phyloP scores from a whole-genome alignment of 2,329 filamentous ascomycete species.

The Penicillium sp. region DNA sequence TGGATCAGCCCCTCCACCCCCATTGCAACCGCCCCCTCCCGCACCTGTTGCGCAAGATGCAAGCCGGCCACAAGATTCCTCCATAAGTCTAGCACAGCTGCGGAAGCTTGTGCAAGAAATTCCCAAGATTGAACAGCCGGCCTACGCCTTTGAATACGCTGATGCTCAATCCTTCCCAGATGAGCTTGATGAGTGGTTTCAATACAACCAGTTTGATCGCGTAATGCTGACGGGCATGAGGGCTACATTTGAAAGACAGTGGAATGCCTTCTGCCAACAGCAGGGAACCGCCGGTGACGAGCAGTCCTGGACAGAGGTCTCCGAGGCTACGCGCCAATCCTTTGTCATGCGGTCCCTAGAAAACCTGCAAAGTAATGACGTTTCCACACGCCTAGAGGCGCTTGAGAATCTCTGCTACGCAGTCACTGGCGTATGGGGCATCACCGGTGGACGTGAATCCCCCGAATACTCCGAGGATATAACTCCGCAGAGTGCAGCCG shows the following conservation, averaged over 20 bases:
- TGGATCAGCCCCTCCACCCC: constrained; percentile 37
- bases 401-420: constrained; percentile 47
- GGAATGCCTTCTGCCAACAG: constrained; percentile 51
- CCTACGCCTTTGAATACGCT: constrained; percentile 80
- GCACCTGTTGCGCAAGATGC: constrained; percentile 37
- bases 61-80: constrained; percentile 55
- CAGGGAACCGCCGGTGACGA: constrained; percentile 32
- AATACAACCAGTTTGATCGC: constrained; percentile 81
- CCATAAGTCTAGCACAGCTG: constrained; percentile 68
- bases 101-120: constrained; percentile 68
- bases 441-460: constrained; percentile 51
- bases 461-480: constrained; percentile 28
- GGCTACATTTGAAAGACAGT: constrained; percentile 69
- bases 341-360: constrained; percentile 38
- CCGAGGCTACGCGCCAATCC: constrained; percentile 44
- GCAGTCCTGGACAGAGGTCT: constrained; percentile 61
- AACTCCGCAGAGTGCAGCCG: constrained; percentile 33
- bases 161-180: constrained; percentile 70
- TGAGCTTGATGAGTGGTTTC: constrained; percentile 97
- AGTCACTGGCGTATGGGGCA: constrained; percentile 63
- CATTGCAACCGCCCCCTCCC: constrained; percentile 42
- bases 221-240: constrained; percentile 69
- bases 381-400: constrained; percentile 40
- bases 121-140: constrained; percentile 60
- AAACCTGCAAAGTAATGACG: constrained; percentile 34